Evolutionary conservation across 1,139 yeast genomes (phyloP).

Genomic region (Nematodospora anomalae): DNA sequence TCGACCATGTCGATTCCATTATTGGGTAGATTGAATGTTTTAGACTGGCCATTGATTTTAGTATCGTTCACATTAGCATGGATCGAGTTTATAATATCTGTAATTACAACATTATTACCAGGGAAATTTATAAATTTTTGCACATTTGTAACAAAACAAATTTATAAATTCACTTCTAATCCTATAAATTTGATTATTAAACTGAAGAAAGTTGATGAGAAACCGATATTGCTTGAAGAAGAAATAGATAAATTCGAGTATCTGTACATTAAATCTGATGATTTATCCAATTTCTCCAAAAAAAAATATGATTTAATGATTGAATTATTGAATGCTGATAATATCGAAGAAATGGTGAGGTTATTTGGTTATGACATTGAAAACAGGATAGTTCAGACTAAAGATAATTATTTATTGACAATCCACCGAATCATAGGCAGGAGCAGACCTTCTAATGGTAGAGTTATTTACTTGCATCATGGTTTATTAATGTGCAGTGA

Average conservation of each 20-base stretch:
- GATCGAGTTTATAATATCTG: slow-evolving; percentile 37
- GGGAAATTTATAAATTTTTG: slow-evolving; percentile 27
- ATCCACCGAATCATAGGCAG: slow-evolving; percentile 26
- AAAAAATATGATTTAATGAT: slow-evolving; percentile 31
- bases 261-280: slow-evolving; percentile 14
- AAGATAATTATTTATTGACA: slow-evolving; percentile 42
- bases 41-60: slow-evolving; percentile 40
- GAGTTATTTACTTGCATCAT: slow-evolving; percentile 80
- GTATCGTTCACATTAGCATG: slow-evolving; percentile 41
- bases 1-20: slow-evolving; percentile 37
- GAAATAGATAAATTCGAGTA: slow-evolving; percentile 15
- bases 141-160: slow-evolving; percentile 28
- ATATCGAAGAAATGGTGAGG: slow-evolving; percentile 35
- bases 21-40: slow-evolving; percentile 33
- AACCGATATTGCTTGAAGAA: slow-evolving; percentile 12
- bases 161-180: slow-evolving; percentile 31
- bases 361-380: slow-evolving; percentile 43
- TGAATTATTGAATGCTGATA: slow-evolving; percentile 32
- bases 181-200: slow-evolving; percentile 29
- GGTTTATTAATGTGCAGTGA: slow-evolving; percentile 91
- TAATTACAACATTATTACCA: slow-evolving; percentile 38
- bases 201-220: slow-evolving; percentile 10
- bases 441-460: slow-evolving; percentile 27
- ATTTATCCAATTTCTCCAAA: slow-evolving; percentile 17
- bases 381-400: slow-evolving; percentile 38